Evolutionary conservation across 805 yeast species (phyloP), one percentile per base, ranked within the genome.

Genomic region (Cyberlindnera bimundalis): DNA sequence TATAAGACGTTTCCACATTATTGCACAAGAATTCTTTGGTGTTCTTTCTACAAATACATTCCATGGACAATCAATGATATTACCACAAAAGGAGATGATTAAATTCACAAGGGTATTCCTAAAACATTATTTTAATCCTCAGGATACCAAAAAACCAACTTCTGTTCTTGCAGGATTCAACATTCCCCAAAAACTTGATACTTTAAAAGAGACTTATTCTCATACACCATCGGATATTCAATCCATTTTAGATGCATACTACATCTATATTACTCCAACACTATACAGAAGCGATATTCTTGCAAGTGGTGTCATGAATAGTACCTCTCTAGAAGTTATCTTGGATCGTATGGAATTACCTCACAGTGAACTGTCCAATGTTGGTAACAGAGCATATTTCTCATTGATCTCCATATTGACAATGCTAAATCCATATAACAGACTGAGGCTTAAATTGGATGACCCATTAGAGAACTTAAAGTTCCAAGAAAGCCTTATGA

Each of bases 341-440:
- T n/a, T 52, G 33, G 42, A 43, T 14, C 35, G 55, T 27, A 29
- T 52, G 4, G 20, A 33, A 9, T 29, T 52, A 11, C 56, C 56
- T 10, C 25, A 36, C 33, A 39, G 46, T 12, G 50, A 43, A 14
- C 17, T 45, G 5, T 10, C 28, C 13, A 52, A 52, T 27, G 40
- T 35, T 6, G 56, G 56, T 9, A 50, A 52, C 33, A 41, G 46
- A 13, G 46, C 56, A 9, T 50, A 50, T 27, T 46, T 35, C 23
- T 34, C 42, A 7, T 31, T 52, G 9, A 7, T 46, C 23, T 43
- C 46, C 12, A 29, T 46, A 6, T 19, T 52, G 12, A 44, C 47
- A 12, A 12, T 52, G 27, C 13, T 47, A n/a, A 42, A 50, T 31
- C 56, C 56, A 8, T 46, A 48, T 26, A 43, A 46, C 18, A 29